Percentiles rank a stretch among this genome's conserved stretches.
Conservation (phyloP, 1,139 yeast species). For the Debaryomyces nepalensis region DNA sequence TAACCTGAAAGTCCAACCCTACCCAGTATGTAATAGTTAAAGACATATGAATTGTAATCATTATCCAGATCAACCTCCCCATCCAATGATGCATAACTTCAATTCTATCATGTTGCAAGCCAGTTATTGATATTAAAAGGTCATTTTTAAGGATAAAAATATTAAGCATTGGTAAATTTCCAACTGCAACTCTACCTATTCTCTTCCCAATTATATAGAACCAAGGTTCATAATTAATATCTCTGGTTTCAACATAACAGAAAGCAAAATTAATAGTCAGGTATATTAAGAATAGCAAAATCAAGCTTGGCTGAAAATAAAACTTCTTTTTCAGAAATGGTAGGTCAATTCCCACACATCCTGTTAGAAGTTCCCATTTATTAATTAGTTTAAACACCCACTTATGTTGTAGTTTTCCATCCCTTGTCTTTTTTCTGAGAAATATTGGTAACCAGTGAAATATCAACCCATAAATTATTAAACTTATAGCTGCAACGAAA, state of each 20-base stretch:
- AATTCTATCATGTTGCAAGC: constrained; percentile 47
- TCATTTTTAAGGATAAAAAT: constrained; percentile 46
- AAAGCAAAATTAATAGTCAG: constrained; percentile 35
- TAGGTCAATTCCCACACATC: constrained; percentile 27
- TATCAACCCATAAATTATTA: constrained; percentile 44
- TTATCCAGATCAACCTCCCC: constrained; percentile 43
- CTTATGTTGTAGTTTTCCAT: constrained; percentile 10
- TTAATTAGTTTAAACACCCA: constrained; percentile 32
- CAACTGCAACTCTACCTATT: constrained; percentile 47
- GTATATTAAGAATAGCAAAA: constrained; percentile 32
- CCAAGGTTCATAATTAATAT: constrained; percentile 44
- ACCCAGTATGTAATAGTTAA: constrained; percentile 47
- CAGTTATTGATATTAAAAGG: constrained; percentile 43
- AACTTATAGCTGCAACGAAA: constrained; percentile 28
- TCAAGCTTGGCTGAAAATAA: constrained; percentile 48
- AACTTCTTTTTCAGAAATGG: constrained; percentile 23
- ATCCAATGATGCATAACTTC: constrained; percentile 50
- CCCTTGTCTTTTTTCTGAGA: constrained; percentile 13
- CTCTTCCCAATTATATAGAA: constrained; percentile 49
- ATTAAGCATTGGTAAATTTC: constrained; percentile 45
- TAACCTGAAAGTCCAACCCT: constrained; percentile 38
- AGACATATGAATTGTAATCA: constrained; percentile 43
- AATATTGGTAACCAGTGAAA: constrained; percentile 47
- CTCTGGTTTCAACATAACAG: constrained; percentile 35
- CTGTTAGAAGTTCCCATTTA: constrained; percentile 35